Evolutionary conservation across 2,329 filamentous ascomycete species (phyloP), one percentile per base, ranked within the genome.

Genomic region (Diplocarpon mali): DNA sequence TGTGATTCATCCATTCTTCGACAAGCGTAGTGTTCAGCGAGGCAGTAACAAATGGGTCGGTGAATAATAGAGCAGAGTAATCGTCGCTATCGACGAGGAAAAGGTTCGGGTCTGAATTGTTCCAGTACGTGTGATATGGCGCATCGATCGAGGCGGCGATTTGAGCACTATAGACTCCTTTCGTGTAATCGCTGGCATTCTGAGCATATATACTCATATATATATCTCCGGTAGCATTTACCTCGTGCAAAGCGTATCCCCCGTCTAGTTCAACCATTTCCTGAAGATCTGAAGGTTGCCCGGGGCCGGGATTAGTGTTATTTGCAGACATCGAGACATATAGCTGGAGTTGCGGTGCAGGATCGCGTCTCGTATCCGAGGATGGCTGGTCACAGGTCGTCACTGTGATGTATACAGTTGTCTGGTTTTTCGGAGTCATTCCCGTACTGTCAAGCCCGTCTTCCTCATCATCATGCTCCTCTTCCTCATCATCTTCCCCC

Each of bases 41-140:
- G 6, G 67, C 63, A 6, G 67, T 58, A 0, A 83, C 88, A 39
- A 89, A 65, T 55, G 89, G 83, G 42, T 78, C 72, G 0, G 88
- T 93, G 36, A 84, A 80, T 35, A 98, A 71, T 20, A 98, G 69
- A 2, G 86, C 84, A 2, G 86, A 81, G 27, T 72, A 74, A 35
- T 77, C 80, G 62, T 96, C 92, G 17, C 85, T 87, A 59, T 96
- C 92, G 42, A 95, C 78, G 65, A 89, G 83, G 55, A 79, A 75
- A 7, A 95, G 69, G 61, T 50, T 72, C 64, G 52, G 39, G 41
- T 58, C 50, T 10, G 51, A 42, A 27, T 34, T 46, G 40, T 55
- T 77, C 68, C 57, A 49, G 55, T 76, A 85, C 30, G 66, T 71
- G 64, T 93, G 83, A 60, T 85, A 95, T 48, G 73, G 83, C 1